Conservation (phyloP, 441 rosid genomes). For the Jatropha podagrica region DNA sequence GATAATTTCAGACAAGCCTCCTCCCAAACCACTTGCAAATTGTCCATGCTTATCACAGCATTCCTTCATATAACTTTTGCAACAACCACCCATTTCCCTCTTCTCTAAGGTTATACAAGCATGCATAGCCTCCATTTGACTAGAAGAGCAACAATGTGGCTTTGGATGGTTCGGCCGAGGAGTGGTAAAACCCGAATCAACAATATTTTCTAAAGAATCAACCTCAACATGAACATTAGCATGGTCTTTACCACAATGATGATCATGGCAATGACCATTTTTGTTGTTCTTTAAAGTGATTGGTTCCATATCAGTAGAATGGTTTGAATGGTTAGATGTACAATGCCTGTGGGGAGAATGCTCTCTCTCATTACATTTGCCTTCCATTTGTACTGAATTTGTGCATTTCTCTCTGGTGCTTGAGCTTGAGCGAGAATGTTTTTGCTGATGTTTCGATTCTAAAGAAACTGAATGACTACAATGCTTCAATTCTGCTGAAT, state of each 20-base stretch:
- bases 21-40: conserved; percentile 37
- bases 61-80: conserved; percentile 66
- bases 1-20: conserved; percentile 48
- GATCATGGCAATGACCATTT: conserved; percentile 29
- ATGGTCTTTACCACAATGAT: conserved; percentile 30
- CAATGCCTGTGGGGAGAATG: conserved; percentile 15
- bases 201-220: conserved; percentile 15
- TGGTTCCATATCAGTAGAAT: conserved; percentile 10
- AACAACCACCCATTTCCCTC: conserved; percentile 54
- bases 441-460: conserved; percentile 18
- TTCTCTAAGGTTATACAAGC: conserved; percentile 40
- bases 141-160: conserved; percentile 1
- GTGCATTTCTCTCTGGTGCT: neutral
- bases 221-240: neutral
- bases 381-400: conserved; percentile 1
- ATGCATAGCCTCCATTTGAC: conserved; percentile 19
- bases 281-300: neutral
- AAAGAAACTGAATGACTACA: conserved; percentile 13
- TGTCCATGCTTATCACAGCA: conserved; percentile 50
- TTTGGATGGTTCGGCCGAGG: conserved; percentile 23
- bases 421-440: conserved; percentile 22
- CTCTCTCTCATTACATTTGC: neutral
- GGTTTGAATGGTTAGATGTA: conserved; percentile 3
- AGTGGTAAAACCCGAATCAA: conserved; percentile 23
- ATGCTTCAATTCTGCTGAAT: conserved; percentile 10